Conservation (phyloP, 2,329 filamentous ascomycete genomes). For the Apiospora arundinis region DNA sequence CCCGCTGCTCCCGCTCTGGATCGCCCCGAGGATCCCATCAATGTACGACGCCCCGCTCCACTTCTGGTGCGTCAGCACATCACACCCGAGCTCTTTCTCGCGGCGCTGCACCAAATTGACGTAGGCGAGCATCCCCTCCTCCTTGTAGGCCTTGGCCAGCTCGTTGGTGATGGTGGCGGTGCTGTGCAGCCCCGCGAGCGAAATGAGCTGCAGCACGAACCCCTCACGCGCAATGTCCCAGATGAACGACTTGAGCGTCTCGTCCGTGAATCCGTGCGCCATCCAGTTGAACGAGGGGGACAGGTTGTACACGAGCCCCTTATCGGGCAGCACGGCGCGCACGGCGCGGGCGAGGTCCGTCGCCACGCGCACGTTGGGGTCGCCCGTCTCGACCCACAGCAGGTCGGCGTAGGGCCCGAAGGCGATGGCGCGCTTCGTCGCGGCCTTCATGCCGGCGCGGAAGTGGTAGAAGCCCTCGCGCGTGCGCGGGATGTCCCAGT, state of each 20-base stretch:
- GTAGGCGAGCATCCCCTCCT: slow-evolving; percentile 95
- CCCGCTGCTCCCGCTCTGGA: slow-evolving; percentile 88
- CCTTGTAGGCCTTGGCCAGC: slow-evolving; percentile 81
- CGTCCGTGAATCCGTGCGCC: slow-evolving; percentile 86
- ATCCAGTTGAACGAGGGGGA: slow-evolving; percentile 99
- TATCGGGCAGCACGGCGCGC: slow-evolving; percentile 71
- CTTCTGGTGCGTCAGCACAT: slow-evolving; percentile 95
- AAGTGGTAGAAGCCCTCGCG: slow-evolving; percentile 95
- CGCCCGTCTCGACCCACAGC: slow-evolving; percentile 95
- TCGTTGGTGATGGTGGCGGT: slow-evolving; percentile 72
- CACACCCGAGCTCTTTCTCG: slow-evolving; percentile 89
- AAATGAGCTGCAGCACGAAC: slow-evolving; percentile 73
- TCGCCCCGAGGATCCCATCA: slow-evolving; percentile 87
- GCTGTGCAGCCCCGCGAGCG: slow-evolving; percentile 70
- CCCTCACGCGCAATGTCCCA: slow-evolving; percentile 95
- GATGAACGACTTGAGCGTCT: slow-evolving; percentile 86
- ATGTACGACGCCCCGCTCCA: slow-evolving; percentile 76
- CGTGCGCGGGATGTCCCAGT: slow-evolving; percentile 90
- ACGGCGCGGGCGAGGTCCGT: slow-evolving; percentile 79
- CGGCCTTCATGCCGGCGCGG: slow-evolving; percentile 80
- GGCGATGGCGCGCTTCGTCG: slow-evolving; percentile 90
- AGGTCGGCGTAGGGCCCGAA: slow-evolving; percentile 94
- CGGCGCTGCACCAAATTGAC: slow-evolving; percentile 89
- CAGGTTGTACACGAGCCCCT: slow-evolving; percentile 95
- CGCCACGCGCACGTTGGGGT: slow-evolving; percentile 82